A percentile compares a stretch with the other conserved stretches of the same genome.
phyloP scores from a whole-genome alignment of 2,329 filamentous ascomycete species.

The Fusarium fujikuroi region DNA sequence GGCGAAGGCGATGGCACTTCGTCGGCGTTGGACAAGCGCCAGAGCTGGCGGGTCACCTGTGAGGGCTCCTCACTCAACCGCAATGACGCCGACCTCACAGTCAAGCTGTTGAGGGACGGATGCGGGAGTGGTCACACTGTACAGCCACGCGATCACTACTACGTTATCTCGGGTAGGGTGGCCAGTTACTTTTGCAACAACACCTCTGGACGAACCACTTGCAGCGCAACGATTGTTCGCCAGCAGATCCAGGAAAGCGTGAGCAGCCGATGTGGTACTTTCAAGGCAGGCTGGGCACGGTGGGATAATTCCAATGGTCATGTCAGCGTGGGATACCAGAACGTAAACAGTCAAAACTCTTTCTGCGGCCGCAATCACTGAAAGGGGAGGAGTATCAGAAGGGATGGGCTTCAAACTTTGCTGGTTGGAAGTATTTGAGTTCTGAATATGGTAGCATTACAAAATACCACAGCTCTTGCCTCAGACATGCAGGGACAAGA shows the following conservation, averaged over 20 bases:
- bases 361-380: neutral
- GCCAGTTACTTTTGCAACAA: neutral
- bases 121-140: neutral
- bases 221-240: neutral
- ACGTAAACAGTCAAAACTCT: neutral
- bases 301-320: neutral
- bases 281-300: neutral
- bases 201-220: neutral
- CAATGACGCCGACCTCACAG: neutral
- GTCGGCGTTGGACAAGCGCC: neutral
- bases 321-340: neutral
- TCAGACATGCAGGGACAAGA: neutral
- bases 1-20: neutral
- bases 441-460: neutral
- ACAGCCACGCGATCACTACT: neutral
- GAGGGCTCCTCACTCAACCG: neutral
- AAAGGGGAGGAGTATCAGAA: too few relatives aligned
- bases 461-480: neutral
- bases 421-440: neutral
- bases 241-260: neutral
- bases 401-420: neutral
- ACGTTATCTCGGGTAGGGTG: neutral
- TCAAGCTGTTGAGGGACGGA: neutral
- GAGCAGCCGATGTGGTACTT: neutral
- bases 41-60: neutral